Base-by-base conservation (phyloP, 495 filamentous ascomycete species). In the Penicillium subrubescens region DNA sequence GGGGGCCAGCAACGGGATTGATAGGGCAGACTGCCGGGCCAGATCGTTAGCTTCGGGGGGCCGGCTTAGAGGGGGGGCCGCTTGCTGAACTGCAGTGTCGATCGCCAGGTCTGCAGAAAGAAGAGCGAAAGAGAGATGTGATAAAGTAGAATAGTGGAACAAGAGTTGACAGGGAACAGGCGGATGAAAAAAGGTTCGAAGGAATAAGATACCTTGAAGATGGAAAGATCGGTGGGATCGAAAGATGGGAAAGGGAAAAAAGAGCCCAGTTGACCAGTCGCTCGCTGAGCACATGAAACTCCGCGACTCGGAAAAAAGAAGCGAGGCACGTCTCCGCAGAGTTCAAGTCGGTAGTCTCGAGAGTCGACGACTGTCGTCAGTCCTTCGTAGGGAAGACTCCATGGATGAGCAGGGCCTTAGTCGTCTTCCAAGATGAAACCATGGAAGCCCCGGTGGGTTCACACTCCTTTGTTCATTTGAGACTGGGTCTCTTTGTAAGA, bases 11-110 rank as follows among this genome's bases (percentile, higher is more conserved):
- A 23, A 17, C 17, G 23, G 41, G 43, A 34, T 61, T 41, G 59
- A 62, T 67, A 65, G 60, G 48, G 62, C 54, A 55, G 39, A 39
- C 50, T 5, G 52, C 62, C 44, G 63, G 68, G 66, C 68, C 65
- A 59, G 61, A 65, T 71, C 62, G 66, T 61, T 71, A 69, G 71
- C 64, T 67, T 39, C 35, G 35, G 62, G 57, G 43, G 27, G 51
- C 31, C 29, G 51, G 53, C 33, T 56, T 17, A 23, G 23, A 29
- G 48, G 48, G 53, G 25, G 33, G 53, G 19, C 53, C 29, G 31
- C 19, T 37, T 37, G 46, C 50, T 39, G 60, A 59, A 66, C 46
- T 66, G 60, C 53, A 63, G 58, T 57, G 65, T 48, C 61, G 69
- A 66, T 67, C 57, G 39, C 19, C 50, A 37, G 59, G 21, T 19